phyloP scores from a whole-genome alignment of 306 rosid species.

The Boehmeria nivea region DNA sequence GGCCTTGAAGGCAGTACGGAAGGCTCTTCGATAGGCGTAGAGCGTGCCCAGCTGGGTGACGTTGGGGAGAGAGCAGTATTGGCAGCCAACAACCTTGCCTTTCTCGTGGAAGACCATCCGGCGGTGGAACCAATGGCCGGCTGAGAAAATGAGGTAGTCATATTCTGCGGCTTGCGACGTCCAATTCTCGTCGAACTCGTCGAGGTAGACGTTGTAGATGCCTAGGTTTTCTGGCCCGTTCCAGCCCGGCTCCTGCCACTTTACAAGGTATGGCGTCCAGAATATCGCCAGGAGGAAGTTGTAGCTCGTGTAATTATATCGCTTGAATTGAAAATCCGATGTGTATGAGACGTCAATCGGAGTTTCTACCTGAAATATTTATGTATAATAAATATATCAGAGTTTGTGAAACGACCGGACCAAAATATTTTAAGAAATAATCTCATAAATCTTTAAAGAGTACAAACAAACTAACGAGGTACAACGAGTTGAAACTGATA shows the following conservation, averaged over 20 bases:
- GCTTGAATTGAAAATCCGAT: slow-evolving; percentile 42
- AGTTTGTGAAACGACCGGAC: too few relatives aligned
- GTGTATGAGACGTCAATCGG: slow-evolving; percentile 62
- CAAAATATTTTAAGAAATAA: too few relatives aligned
- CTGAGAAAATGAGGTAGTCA: slow-evolving; percentile 68
- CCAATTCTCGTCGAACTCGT: slow-evolving; percentile 66
- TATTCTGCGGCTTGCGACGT: slow-evolving; percentile 40
- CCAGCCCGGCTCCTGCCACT: slow-evolving; percentile 33
- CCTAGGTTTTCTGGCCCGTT: slow-evolving; percentile 48
- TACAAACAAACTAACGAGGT: too few relatives aligned
- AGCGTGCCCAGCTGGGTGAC: slow-evolving; percentile 27
- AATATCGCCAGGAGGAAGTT: slow-evolving; percentile 68
- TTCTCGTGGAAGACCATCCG: slow-evolving; percentile 52
- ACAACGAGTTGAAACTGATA: too few relatives aligned
- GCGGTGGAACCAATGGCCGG: slow-evolving; percentile 91
- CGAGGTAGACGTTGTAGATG: slow-evolving; percentile 54
- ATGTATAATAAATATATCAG: too few relatives aligned
- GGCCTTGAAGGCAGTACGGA: slow-evolving; percentile 48
- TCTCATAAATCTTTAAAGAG: too few relatives aligned
- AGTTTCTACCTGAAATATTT: slow-evolving; percentile 54
- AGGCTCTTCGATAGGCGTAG: slow-evolving; percentile 61
- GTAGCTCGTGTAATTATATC: slow-evolving; percentile 65
- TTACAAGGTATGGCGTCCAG: slow-evolving; percentile 80
- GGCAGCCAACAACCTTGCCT: slow-evolving; percentile 49
- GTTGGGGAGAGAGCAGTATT: slow-evolving; percentile 41